These are phyloP conservation scores for Calonectria pauciramosa DNA, from an alignment of 2,329 filamentous ascomycete species.

Conservation along the genomic window DNA sequence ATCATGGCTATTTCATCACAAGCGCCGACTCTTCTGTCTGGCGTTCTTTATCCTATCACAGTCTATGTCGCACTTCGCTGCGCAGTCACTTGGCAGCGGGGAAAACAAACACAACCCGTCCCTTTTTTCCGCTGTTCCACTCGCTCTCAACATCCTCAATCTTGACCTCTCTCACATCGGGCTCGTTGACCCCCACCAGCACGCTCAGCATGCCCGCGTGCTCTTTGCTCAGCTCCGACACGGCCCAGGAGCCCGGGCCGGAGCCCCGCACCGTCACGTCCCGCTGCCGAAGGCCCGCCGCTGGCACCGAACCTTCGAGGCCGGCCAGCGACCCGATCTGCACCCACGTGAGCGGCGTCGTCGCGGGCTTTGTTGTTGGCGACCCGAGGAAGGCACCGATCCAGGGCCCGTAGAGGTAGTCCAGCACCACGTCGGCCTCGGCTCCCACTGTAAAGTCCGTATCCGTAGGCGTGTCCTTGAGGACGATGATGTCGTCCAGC, in stretches of 20 bases:
- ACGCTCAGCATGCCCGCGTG: conserved; percentile 44
- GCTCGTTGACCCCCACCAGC: conserved; percentile 38
- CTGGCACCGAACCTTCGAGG: conserved; percentile 55
- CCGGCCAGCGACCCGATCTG: conserved; percentile 63
- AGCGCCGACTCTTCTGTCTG: no score
- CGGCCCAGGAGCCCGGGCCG: conserved; percentile 59
- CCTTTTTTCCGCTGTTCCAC: conserved; percentile 40
- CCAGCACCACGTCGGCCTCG: conserved; percentile 67
- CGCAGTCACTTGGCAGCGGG: conserved; percentile 31
- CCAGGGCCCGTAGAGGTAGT: conserved; percentile 68
- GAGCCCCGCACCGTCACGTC: conserved; percentile 63
- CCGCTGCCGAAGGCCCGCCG: conserved; percentile 60
- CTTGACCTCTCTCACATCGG: conserved; percentile 36
- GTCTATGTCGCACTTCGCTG: not conserved
- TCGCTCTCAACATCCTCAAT: conserved; percentile 45
- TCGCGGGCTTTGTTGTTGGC: conserved; percentile 50
- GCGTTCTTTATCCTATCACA: not conserved
- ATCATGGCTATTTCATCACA: not conserved
- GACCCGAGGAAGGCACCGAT: conserved; percentile 56
- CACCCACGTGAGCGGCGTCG: conserved; percentile 64
- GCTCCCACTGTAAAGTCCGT: conserved; percentile 62
- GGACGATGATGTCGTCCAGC: conserved; percentile 61
- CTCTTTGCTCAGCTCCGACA: conserved; percentile 44
- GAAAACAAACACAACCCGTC: conserved; percentile 48
- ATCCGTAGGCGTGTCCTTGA: conserved; percentile 55